phyloP scores from a whole-genome alignment of 371 early-diverging fungal genomes.

The Actinomortierella ambigua region DNA sequence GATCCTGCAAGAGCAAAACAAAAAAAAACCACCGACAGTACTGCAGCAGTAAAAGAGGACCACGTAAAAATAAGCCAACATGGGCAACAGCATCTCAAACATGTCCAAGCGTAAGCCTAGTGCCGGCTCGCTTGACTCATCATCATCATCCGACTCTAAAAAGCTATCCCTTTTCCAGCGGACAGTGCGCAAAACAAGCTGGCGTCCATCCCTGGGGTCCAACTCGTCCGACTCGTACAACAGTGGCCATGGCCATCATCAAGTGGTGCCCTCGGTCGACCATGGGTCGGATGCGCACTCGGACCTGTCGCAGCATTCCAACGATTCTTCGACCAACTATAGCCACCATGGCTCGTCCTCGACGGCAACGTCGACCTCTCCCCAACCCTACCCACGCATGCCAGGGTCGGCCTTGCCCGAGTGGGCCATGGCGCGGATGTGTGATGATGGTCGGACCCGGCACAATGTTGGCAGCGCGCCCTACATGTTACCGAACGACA shows the following conservation, averaged over 20 bases:
- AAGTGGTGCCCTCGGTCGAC: conserved; percentile 9
- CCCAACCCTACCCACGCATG: conserved; percentile 8
- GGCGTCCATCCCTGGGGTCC: conserved; percentile 22
- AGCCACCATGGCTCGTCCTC: conserved; percentile 1
- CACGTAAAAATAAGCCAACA: background rate
- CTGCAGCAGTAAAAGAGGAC: no score
- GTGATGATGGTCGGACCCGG: conserved; percentile 53
- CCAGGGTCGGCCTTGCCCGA: conserved; percentile 20
- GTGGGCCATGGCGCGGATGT: conserved; percentile 39
- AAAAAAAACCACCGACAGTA: no score
- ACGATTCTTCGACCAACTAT: conserved; percentile 9
- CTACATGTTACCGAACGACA: conserved; percentile 59
- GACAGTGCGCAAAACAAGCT: conserved; percentile 8
- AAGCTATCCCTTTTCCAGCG: conserved; percentile 41
- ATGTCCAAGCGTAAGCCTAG: conserved; percentile 15
- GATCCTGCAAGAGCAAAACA: no score
- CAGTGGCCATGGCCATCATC: background rate
- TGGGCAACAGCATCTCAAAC: conserved; percentile 27
- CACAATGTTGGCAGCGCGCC: conserved; percentile 50
- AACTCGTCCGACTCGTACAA: conserved; percentile 18
- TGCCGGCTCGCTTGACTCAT: conserved; percentile 7
- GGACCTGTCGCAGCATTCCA: conserved; percentile 16
- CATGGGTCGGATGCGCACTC: conserved; percentile 18
- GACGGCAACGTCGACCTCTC: conserved; percentile 3
- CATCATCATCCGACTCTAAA: conserved; percentile 7